Percentiles rank a stretch among this genome's conserved stretches.
Evolutionary conservation across 1,139 yeast species (phyloP).

Genomic region (Lodderomyces elongisporus): DNA sequence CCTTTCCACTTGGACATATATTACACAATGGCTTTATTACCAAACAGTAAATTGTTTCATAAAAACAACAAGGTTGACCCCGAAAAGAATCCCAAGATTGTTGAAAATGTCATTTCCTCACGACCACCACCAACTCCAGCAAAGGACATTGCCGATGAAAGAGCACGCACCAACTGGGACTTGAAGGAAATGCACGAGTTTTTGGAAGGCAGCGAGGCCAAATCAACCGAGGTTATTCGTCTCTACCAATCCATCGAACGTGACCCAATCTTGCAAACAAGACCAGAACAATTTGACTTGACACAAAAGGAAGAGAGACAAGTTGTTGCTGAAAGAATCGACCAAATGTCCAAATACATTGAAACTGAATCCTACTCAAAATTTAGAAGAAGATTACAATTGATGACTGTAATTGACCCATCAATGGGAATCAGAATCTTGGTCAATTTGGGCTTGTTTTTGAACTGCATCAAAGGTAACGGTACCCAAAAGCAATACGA

Average conservation of each 20-base stretch:
- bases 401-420: conserved; percentile 46
- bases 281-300: conserved; percentile 35
- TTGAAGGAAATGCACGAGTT: conserved; percentile 42
- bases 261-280: conserved; percentile 41
- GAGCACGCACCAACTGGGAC: conserved; percentile 25
- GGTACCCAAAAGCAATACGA: conserved; percentile 51
- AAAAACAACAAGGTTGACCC: conserved; percentile 10
- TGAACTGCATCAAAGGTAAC: conserved; percentile 44
- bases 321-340: conserved; percentile 40
- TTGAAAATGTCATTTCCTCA: conserved; percentile 9
- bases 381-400: conserved; percentile 35
- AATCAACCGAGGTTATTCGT: conserved; percentile 28
- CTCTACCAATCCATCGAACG: conserved; percentile 45
- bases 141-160: conserved; percentile 12
- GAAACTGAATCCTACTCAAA: conserved; percentile 35
- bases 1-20: no score
- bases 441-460: conserved; percentile 47
- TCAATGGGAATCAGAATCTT: conserved; percentile 47
- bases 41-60: conserved; percentile 3
- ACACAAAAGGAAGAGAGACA: conserved; percentile 40
- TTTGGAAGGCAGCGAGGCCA: conserved; percentile 39
- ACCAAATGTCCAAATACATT: conserved; percentile 39
- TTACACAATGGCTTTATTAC: conserved; percentile 11
- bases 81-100: conserved; percentile 10
- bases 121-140: conserved; percentile 12